phyloP scores from a whole-genome alignment of 164 flowering plant genomes.

The Berberis thunbergii region DNA sequence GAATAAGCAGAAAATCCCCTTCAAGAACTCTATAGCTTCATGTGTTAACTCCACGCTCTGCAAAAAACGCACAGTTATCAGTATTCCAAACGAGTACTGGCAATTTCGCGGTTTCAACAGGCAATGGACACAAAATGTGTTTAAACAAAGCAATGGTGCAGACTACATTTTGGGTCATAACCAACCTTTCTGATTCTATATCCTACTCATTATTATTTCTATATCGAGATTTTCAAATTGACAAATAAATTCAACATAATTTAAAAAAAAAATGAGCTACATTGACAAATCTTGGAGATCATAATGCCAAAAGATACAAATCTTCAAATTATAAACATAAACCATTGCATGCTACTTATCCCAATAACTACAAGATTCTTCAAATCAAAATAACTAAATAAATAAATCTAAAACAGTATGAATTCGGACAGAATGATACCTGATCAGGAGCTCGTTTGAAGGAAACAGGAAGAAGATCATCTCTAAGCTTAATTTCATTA shows the following conservation, averaged over 20 bases:
- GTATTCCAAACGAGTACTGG: background rate
- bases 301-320: no score
- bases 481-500: constrained; percentile 68
- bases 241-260: no score
- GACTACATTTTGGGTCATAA: no score
- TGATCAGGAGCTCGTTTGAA: constrained; percentile 70
- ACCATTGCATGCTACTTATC: no score
- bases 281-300: no score
- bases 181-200: no score
- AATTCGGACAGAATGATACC: constrained; percentile 25
- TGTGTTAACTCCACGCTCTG: constrained; percentile 80
- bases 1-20: constrained; percentile 39
- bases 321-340: no score
- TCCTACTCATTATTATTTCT: no score
- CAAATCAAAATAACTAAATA: background rate
- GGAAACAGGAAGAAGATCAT: constrained; percentile 60
- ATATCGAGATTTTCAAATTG: no score
- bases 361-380: no score
- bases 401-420: background rate
- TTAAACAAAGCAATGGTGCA: background rate
- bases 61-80: constrained; percentile 5
- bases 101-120: background rate
- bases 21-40: constrained; percentile 63
- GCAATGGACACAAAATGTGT: background rate
- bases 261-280: no score